phyloP scores from a whole-genome alignment of 2,329 filamentous ascomycete species.

The Botryotinia calthae region DNA sequence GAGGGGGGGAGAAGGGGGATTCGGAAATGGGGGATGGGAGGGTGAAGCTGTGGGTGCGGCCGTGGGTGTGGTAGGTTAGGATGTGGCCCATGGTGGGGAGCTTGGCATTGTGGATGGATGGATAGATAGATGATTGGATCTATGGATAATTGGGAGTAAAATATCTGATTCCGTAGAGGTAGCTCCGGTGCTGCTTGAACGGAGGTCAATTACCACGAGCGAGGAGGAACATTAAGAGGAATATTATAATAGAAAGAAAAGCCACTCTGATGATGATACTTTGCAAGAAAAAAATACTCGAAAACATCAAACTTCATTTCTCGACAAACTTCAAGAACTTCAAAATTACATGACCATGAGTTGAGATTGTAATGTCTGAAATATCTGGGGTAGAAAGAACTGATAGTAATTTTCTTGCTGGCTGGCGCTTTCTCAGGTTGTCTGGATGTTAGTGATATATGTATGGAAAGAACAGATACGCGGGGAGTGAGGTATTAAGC shows the following conservation, averaged over 20 bases:
- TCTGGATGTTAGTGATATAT: neutral
- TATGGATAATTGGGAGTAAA: neutral
- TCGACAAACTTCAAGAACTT: neutral
- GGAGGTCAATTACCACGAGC: rapidly evolving
- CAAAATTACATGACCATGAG: neutral
- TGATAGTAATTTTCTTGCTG: neutral
- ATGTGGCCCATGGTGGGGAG: neutral
- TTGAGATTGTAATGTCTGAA: neutral
- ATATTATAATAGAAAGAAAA: neutral
- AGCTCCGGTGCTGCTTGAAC: neutral
- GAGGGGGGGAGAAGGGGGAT: neutral
- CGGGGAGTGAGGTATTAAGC: rapidly evolving
- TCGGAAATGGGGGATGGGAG: neutral
- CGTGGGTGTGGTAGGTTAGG: neutral
- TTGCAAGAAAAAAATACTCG: neutral
- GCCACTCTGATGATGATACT: neutral
- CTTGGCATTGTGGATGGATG: too few relatives aligned
- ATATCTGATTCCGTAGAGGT: neutral
- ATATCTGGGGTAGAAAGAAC: neutral
- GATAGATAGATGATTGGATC: neutral
- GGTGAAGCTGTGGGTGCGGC: neutral
- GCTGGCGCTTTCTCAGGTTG: neutral
- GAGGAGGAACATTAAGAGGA: neutral
- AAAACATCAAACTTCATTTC: neutral
- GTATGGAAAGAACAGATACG: neutral